Evolutionary conservation across 176 grass and related monocot genomes (phyloP), one percentile per base, ranked within the genome.

Genomic region (Pontederia crassipes): DNA sequence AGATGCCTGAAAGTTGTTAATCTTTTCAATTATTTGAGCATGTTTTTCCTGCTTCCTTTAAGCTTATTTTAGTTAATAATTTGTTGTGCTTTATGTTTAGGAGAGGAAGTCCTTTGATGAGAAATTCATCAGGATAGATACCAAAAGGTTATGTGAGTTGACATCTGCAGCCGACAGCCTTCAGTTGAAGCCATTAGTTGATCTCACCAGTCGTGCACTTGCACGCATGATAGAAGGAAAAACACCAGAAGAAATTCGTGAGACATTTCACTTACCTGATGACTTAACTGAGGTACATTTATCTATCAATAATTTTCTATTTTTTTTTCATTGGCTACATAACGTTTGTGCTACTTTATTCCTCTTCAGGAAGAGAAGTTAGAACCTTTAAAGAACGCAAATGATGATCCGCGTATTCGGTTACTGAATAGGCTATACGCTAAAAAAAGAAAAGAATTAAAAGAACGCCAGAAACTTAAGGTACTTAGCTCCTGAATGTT

Each of bases 181-280:
- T 54, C 87, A 90, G 57, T 67, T 98, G 72, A 98, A 98, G 54
- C 88, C 88, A 72, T 85, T 99, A 59, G 94, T 93, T 72, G 94
- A 99, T 81, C 84, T 93, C 48, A 99, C 94, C 16, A 99, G 94
- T 68, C 81, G 88, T 74, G 94, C 94, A 49, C 88, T 99, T 74
- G 94, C 94, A 63, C 81, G 88, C 28, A 99, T 99, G 48, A 99
- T 99, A 74, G 88, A 99, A 85, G 94, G 94, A 65, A 91, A 91
- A 68, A 99, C 94, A 45, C 94, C 94, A 16, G 94, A 99, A 71
- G 94, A 99, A 69, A 99, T 99, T 63, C 85, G 94, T 58, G 94
- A 99, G 70, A 99, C 86, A 52, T 99, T 99, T 65, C 94, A 99
- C 83, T 72, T 99, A 47, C 94, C 94, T 24, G 88, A 99, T 81